Evolutionary conservation across 805 yeast species (phyloP).

Genomic region (Kurtzmaniella cleridarum): DNA sequence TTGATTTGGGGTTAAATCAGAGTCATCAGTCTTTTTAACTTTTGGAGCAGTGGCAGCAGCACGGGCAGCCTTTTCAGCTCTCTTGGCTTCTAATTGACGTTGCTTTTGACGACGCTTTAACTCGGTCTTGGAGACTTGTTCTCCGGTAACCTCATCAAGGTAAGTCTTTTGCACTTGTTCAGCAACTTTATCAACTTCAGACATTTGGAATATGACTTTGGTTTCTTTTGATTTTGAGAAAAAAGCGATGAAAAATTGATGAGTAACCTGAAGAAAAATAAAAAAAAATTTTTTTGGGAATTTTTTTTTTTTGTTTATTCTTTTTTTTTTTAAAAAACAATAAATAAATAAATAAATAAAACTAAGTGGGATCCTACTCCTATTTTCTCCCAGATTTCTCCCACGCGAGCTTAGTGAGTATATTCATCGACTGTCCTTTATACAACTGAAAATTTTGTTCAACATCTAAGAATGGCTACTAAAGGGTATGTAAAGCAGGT

Average conservation of each 20-base stretch:
- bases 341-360: conserved; percentile 4
- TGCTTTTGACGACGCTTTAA: conserved; percentile 92
- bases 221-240: no score
- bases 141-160: conserved; percentile 93
- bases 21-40: conserved; percentile 53
- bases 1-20: conserved; percentile 85
- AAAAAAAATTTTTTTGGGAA: no score
- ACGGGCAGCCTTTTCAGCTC: conserved; percentile 83
- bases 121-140: conserved; percentile 92
- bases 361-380: no score
- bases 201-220: no score
- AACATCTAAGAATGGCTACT: conserved; percentile 7
- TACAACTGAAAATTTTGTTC: neutral
- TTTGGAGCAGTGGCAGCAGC: conserved; percentile 50
- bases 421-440: conserved; percentile 3
- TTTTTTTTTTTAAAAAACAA: no score
- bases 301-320: no score
- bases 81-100: conserved; percentile 81
- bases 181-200: conserved; percentile 50
- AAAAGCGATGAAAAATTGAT: conserved; percentile 1
- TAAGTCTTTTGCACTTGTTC: conserved; percentile 74
- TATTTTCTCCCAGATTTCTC: no score
- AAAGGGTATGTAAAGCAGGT: conserved; percentile 10
- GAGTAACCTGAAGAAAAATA: neutral
- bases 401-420: no score